These are phyloP conservation scores for Pseudopithomyces maydicus DNA, from an alignment of 2,329 filamentous ascomycete genomes.

Conservation along the genomic window DNA sequence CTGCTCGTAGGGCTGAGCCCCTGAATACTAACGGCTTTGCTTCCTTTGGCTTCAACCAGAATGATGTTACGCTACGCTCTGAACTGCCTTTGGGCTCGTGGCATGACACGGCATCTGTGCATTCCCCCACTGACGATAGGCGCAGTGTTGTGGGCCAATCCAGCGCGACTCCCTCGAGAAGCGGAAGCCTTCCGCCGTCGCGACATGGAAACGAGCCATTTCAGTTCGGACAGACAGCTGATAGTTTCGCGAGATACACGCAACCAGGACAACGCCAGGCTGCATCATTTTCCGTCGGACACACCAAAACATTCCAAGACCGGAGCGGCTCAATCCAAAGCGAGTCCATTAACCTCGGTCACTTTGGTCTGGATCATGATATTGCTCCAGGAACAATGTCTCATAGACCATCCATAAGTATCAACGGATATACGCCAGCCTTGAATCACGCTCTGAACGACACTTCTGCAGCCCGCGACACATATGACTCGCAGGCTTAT, in stretches of 20 bases:
- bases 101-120: slow-evolving; percentile 40
- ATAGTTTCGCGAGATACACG: slow-evolving; percentile 33
- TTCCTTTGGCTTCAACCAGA: slow-evolving; percentile 37
- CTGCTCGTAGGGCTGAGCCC: slow-evolving; percentile 34
- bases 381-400: slow-evolving; percentile 37
- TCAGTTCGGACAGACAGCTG: slow-evolving; percentile 36
- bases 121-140: slow-evolving; percentile 51
- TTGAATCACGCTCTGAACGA: slow-evolving; percentile 31
- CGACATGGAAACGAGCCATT: slow-evolving; percentile 53
- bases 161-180: slow-evolving; percentile 56
- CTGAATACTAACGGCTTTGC: slow-evolving; percentile 37
- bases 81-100: slow-evolving; percentile 38
- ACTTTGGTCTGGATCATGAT: slow-evolving; percentile 42
- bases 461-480: slow-evolving; percentile 26
- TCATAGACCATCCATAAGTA: slow-evolving; percentile 41
- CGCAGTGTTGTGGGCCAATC: slow-evolving; percentile 47
- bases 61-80: slow-evolving; percentile 33
- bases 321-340: slow-evolving; percentile 47
- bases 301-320: slow-evolving; percentile 43
- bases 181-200: slow-evolving; percentile 62
- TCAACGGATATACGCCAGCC: slow-evolving; percentile 27
- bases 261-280: slow-evolving; percentile 51
- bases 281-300: slow-evolving; percentile 56
- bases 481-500: slow-evolving; percentile 29
- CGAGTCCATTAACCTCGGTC: slow-evolving; percentile 43